Percentiles rank a stretch among this genome's conserved stretches.
These are phyloP conservation scores for Carex cristatella DNA, from an alignment of 176 grass and related monocot genomes.

Conservation along the genomic window DNA sequence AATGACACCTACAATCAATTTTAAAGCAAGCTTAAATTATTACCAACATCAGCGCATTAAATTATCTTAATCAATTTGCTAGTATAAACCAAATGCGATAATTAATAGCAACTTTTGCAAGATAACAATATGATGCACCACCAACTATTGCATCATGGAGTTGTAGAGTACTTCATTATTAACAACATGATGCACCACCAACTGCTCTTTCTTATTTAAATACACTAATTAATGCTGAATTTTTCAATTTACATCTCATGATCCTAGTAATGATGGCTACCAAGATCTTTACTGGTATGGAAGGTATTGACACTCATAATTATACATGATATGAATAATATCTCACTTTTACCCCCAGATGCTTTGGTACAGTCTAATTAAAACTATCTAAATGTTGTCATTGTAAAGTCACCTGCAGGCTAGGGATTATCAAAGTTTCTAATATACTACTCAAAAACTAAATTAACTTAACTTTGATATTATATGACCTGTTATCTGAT, in stretches of 20 bases:
- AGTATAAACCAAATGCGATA: neutral
- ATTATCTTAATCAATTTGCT: conserved; percentile 4
- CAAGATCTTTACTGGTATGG: neutral
- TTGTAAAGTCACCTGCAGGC: neutral
- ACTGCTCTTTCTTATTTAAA: neutral
- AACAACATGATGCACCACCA: neutral
- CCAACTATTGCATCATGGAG: neutral
- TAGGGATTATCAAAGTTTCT: neutral
- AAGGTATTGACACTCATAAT: neutral
- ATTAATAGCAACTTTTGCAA: neutral
- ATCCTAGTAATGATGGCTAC: neutral
- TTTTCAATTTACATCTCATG: neutral
- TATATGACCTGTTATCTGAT: neutral
- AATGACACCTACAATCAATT: neutral
- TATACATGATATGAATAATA: neutral
- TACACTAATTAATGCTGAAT: neutral
- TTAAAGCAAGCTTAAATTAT: neutral
- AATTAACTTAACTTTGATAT: neutral
- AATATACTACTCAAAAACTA: neutral
- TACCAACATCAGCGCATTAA: neutral
- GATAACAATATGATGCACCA: neutral
- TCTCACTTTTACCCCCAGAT: neutral
- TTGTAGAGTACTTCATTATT: too few species aligned
- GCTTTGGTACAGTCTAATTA: neutral
- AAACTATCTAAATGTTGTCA: neutral